Conservation (phyloP, 2,329 filamentous ascomycete species). For the Hypoxylon sp. region DNA sequence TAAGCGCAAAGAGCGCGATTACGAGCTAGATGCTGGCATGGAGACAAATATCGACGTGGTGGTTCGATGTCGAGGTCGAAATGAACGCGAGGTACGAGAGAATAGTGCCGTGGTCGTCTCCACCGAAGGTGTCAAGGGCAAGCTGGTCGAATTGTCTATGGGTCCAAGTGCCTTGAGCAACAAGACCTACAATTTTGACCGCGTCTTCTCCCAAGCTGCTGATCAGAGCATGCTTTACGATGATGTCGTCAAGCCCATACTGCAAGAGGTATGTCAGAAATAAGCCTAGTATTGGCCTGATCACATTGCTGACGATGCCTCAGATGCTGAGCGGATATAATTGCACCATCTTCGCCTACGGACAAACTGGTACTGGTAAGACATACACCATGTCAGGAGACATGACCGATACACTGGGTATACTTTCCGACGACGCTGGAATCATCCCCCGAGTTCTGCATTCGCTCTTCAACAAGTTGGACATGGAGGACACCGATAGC, state of each 20-base stretch:
- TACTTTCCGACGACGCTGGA: conserved; percentile 91
- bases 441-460: conserved; percentile 95
- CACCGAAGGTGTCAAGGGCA: conserved; percentile 90
- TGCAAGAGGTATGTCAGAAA: conserved; percentile 81
- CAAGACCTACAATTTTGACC: conserved; percentile 97
- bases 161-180: conserved; percentile 93
- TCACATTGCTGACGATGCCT: conserved; percentile 26
- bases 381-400: conserved; percentile 99
- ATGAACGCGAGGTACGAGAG: conserved; percentile 91
- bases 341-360: conserved; percentile 98
- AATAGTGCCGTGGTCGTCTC: conserved; percentile 94
- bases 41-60: conserved; percentile 99
- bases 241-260: conserved; percentile 91
- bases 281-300: not conserved
- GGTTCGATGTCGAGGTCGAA: conserved; percentile 92
- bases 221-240: conserved; percentile 96
- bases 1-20: conserved; percentile 92
- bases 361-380: conserved; percentile 97
- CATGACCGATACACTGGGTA: conserved; percentile 87
- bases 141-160: conserved; percentile 88
- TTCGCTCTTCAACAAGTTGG: conserved; percentile 87
- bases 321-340: conserved; percentile 96
- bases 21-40: conserved; percentile 77
- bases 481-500: conserved; percentile 82
- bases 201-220: conserved; percentile 94